A percentile compares a stretch with the other conserved stretches of the same genome.
phyloP scores from a whole-genome alignment of 352 stramenopile species.

The Albugo laibachii region DNA sequence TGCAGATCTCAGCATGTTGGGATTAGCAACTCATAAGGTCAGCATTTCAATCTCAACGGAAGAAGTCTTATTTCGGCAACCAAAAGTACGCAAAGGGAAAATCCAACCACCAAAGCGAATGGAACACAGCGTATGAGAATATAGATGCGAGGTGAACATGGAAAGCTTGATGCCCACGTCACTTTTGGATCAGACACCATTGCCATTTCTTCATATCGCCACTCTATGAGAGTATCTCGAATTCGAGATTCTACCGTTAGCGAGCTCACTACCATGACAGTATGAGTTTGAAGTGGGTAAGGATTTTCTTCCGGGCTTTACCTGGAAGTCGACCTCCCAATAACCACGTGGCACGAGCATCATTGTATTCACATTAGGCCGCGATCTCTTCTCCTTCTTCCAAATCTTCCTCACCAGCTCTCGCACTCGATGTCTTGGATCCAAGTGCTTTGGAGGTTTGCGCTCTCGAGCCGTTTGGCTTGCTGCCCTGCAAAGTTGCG shows the following conservation, averaged over 20 bases:
- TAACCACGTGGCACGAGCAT: too few species aligned
- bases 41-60: conserved; percentile 98
- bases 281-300: conserved; percentile 98
- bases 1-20: conserved; percentile 99
- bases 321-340: too few species aligned
- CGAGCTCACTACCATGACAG: conserved; percentile 73
- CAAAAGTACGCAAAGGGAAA: conserved; percentile 57
- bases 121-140: conserved; percentile 31
- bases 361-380: too few species aligned
- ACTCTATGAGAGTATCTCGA: conserved; percentile 88
- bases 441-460: too few species aligned
- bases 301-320: conserved; percentile 98
- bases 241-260: conserved; percentile 81
- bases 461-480: too few species aligned
- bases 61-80: conserved; percentile 79
- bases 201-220: conserved; percentile 87
- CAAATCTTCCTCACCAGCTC: too few species aligned
- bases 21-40: conserved; percentile 94
- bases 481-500: too few species aligned
- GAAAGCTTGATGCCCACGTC: conserved; percentile 49
- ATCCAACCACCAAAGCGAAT: conserved; percentile 46
- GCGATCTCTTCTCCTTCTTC: too few species aligned
- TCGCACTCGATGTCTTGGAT: too few species aligned
- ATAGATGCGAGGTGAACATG: conserved; percentile 68
- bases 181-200: conserved; percentile 80